Base-by-base conservation (phyloP, 345 rosid genomes). In the Populus pruinosa region DNA sequence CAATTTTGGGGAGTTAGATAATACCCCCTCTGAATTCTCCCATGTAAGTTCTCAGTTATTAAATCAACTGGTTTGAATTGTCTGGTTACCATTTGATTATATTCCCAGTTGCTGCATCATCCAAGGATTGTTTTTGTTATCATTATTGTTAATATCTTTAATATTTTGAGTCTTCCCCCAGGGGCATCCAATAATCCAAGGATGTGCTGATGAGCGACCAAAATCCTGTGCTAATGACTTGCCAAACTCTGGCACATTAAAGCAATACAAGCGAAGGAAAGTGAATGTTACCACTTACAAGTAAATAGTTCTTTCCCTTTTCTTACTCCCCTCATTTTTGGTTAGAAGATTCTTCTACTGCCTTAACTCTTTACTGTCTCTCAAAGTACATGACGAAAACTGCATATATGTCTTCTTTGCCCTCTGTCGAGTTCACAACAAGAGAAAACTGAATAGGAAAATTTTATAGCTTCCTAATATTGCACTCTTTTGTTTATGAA, bases 211-310 rank as follows among this genome's bases (percentile, higher is more conserved):
- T 62, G 80, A 84, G 79, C 80, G 65, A 33, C 43, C 64, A 35
- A 29, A 63, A 47, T 64, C 72, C 11, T 49, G 72, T 47, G 68
- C 59, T 33, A 62, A 17, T 16, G 6, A 56, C 35, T 44, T 71
- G 14, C 75, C 75, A 44, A 86, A 75, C 73, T 71, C 77, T 69
- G 53, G 43, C 76, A 81, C 78, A 21, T 81, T 69, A 80, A 81
- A 77, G 83, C 83, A 81, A 77, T 31, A 21, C 55, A 92, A 90
- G 81, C 86, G 84, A 77, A 87, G 86, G 90, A 81, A 84, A 73
- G 68, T 78, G 67, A 69, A 81, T 35, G 71, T 49, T 68, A 27
- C 76, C 77, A 76, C 80, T 73, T 74, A 73, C 79, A 82, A 71
- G 93, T 94, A 88, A 81, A 79, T 53, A 79, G 59, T 53, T 69